Evolutionary conservation across 768 basidiomycete genomes (phyloP), one percentile per base, ranked within the genome.

Genomic region (Crassisporium funariophilum): DNA sequence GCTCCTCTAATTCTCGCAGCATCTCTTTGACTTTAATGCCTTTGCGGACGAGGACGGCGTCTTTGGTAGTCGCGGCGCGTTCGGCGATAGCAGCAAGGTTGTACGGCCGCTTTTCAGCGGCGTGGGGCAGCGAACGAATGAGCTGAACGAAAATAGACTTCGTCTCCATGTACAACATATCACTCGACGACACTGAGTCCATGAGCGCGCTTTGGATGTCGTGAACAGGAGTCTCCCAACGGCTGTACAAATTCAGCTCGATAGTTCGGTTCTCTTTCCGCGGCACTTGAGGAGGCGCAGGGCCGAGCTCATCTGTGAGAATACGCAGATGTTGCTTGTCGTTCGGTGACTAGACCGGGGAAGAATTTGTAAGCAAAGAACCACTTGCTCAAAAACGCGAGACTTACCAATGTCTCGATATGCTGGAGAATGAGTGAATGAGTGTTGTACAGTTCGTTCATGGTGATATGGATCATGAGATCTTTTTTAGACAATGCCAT

Each of bases 11-110:
- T 67, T 98, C 97, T 41, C 95, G 83, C 23, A 99, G 75, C 90
- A 99, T 95, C 74, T 98, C 95, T 76, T 98, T 98, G 60, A 98
- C 95, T 64, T 99, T 99, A 82, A 99, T 97, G 24, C 97, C 97
- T 62, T 88, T 93, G 31, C 95, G 83, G 22, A 99, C 97, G 21
- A 99, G 83, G 19, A 86, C 88, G 22, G 92, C 91, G 62, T 99
- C 97, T 69, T 98, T 98, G 39, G 95, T 94, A 17, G 97, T 98
- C 13, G 97, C 97, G 4, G 97, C 95, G 17, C 87, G 78, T 67
- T 99, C 97, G 8, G 95, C 95, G 50, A 98, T 86, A 5, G 78
- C 83, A 20, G 84, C 75, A 13, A 99, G 82, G 62, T 97, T 85
- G 63, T 97, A 90, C 0, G 97, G 97, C 22, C 84, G 83, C 63